Conservation (phyloP, 768 basidiomycete genomes). For the Mrakia hoshinonis region DNA sequence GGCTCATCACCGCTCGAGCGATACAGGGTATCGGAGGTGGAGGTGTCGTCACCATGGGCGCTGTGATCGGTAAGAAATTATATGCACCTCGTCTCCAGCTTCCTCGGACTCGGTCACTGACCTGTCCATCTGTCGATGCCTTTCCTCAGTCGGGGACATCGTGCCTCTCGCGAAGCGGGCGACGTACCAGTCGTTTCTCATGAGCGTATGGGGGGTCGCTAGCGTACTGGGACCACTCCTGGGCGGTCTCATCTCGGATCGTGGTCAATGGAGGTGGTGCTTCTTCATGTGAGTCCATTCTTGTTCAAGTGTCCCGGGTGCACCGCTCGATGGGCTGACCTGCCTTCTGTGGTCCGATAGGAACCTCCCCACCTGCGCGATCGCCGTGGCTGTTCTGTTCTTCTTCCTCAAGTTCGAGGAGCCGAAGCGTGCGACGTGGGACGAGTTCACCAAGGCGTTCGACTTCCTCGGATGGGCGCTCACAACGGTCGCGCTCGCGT, state of each 20-base stretch:
- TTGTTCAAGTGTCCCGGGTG: no score
- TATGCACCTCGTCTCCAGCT: no score
- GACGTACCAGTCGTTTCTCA: conserved; percentile 23
- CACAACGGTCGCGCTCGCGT: neutral
- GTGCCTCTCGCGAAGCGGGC: conserved; percentile 15
- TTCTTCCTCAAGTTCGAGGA: conserved; percentile 15
- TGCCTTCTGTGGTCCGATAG: no score
- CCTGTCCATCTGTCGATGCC: no score
- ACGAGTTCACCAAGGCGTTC: conserved; percentile 4
- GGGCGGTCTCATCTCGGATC: conserved; percentile 26
- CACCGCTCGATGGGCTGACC: no score
- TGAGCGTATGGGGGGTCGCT: conserved; percentile 23
- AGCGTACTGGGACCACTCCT: conserved; percentile 26
- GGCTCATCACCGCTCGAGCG: conserved; percentile 67
- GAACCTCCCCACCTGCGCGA: conserved; percentile 23
- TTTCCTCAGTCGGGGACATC: conserved; percentile 21
- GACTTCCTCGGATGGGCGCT: conserved; percentile 6
- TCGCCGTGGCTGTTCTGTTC: conserved; percentile 15
- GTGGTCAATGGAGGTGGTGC: conserved; percentile 25
- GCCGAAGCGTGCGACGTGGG: neutral
- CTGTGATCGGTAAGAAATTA: no score
- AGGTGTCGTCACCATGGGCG: conserved; percentile 14
- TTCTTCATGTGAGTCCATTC: conserved; percentile 22
- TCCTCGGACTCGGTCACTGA: no score
- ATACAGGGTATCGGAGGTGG: conserved; percentile 58